Base-by-base conservation (phyloP, 331 rosid species). In the Cydonia oblonga region DNA sequence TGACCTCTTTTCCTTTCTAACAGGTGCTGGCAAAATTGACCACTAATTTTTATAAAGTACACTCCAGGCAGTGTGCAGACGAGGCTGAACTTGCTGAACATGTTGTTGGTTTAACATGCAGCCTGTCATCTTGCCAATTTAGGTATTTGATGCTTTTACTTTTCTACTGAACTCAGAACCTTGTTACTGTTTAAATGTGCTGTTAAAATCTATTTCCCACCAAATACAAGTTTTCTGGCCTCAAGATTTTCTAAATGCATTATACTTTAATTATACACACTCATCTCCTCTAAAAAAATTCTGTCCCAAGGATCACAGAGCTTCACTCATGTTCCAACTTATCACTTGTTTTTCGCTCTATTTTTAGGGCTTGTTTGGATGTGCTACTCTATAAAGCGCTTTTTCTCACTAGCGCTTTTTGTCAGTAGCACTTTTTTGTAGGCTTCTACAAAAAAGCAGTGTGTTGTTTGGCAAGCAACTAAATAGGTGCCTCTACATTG, bases 51-150 rank as follows among this genome's bases (percentile, higher is more conserved):
- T 46, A 54, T 66, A 89, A 82, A 81, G 90, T 89, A 69, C 96
- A 85, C 71, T 90, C 96, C 78, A 87, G 97, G 84, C 96, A 77
- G 82, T 90, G 98, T 66, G 79, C 80, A 56, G 98, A 93, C 51
- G 97, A 93, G 83, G 90, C 96, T 75, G 98, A 93, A 82, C 78
- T 90, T 71, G 97, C 98, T 62, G 98, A 93, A 65, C 97, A 90
- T 84, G 84, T 90, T 79, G 98, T 80, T 82, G 98, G 96, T 76
- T 84, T 93, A 89, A 93, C 97, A 9, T 68, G 82, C 81, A 89
- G 96, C 82, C 77, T 93, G 68, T 96, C 97, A 32, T 90, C 96
- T 79, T 93, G 97, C 77, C 97, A 87, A 60, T 93, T 86, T 81
- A 93, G 98, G 98, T 93, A 78, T 71, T 76, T 23, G 49, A 42